Conservation (phyloP, 1,139 yeast species). For the Hyphopichia burtonii region DNA sequence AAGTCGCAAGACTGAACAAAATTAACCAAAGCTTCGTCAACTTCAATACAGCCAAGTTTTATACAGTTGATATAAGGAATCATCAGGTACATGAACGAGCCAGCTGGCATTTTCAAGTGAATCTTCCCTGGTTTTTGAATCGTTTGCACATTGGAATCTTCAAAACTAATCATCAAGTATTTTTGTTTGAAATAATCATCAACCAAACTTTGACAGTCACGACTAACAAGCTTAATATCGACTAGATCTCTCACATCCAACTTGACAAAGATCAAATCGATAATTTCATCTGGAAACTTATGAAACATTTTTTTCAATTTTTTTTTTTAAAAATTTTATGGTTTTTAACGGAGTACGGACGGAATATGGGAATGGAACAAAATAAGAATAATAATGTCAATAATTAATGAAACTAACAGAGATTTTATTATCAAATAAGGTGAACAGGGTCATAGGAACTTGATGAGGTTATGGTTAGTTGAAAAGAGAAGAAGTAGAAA, state of each 20-base stretch:
- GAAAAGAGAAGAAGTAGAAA: not conserved
- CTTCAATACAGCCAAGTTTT: not conserved
- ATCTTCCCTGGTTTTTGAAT: not conserved
- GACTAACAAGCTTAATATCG: not conserved
- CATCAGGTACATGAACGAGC: not conserved
- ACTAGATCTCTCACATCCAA: not conserved
- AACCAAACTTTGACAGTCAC: not conserved
- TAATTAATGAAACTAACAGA: slow-evolving; percentile 5
- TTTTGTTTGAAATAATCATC: not conserved
- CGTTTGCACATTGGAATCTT: not conserved
- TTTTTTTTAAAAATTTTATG: not conserved
- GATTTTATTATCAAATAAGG: slow-evolving; percentile 3
- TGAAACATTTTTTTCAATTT: slow-evolving; percentile 1
- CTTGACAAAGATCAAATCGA: not conserved
- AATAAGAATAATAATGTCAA: slow-evolving; percentile 4
- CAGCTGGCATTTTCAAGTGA: not conserved
- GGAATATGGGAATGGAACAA: not conserved
- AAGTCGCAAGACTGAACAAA: not conserved
- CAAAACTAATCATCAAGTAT: not conserved
- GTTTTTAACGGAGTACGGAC: not conserved
- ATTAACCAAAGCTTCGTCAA: not conserved
- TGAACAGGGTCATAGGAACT: slow-evolving; percentile 4
- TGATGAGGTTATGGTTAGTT: not conserved
- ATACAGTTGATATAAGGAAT: not conserved
- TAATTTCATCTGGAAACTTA: slow-evolving; percentile 2